phyloP scores from a whole-genome alignment of 108 stramenopile species.

The Pseudonitzschia pungens region DNA sequence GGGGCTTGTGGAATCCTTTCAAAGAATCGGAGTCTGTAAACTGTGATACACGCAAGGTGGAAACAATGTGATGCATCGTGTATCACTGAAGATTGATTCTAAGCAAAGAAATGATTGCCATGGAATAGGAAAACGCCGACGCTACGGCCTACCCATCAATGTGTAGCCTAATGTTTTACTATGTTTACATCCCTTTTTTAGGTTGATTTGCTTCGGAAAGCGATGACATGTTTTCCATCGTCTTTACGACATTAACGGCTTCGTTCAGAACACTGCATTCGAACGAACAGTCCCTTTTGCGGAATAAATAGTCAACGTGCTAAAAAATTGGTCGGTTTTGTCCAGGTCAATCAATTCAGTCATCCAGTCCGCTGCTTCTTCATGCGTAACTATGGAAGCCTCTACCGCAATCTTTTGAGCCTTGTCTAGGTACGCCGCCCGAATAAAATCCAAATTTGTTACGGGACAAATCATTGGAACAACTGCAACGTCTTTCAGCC shows the following conservation, averaged over 20 bases:
- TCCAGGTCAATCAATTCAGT: neutral
- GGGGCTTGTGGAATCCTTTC: neutral
- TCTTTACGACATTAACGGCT: no score
- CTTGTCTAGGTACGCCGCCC: neutral
- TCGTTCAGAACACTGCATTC: neutral
- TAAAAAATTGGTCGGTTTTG: neutral
- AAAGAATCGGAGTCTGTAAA: no score
- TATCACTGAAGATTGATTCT: no score
- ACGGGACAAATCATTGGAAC: neutral
- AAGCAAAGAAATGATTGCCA: no score
- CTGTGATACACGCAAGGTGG: no score
- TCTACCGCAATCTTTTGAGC: neutral
- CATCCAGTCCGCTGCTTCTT: neutral
- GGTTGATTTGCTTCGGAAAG: no score
- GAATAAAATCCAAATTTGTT: neutral
- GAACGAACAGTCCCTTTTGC: neutral
- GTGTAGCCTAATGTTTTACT: no score
- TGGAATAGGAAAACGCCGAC: no score
- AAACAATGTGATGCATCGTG: no score
- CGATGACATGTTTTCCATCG: no score
- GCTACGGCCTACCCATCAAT: no score
- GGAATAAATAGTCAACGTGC: neutral
- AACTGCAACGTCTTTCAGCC: neutral
- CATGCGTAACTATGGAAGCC: neutral
- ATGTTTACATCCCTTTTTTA: no score